Percentiles rank a stretch among this genome's conserved stretches.
phyloP scores from a whole-genome alignment of 192 early-diverging fungal species.

The Spizellomyces punctatus region DNA sequence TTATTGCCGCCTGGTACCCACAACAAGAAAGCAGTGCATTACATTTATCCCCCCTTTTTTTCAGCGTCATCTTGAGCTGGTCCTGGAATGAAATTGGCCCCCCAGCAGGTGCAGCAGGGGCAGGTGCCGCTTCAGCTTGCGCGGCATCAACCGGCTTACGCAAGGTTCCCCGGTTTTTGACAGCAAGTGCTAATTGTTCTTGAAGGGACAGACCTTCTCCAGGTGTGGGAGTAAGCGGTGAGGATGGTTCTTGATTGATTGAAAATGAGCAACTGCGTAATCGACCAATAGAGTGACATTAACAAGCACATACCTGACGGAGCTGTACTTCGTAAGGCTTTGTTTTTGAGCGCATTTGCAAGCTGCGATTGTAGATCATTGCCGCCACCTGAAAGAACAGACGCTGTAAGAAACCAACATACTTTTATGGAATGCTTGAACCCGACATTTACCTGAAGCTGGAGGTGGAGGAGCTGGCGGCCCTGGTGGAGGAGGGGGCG shows the following conservation, averaged over 20 bases:
- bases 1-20: neutral
- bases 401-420: neutral
- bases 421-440: no score
- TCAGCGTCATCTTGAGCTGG: constrained; percentile 28
- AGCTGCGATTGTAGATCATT: constrained; percentile 22
- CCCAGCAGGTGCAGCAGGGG: neutral
- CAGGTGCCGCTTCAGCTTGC: neutral
- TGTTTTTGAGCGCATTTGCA: constrained; percentile 6
- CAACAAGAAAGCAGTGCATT: neutral
- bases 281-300: neutral
- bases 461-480: constrained; percentile 1
- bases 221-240: neutral
- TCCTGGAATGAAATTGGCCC: constrained; percentile 21
- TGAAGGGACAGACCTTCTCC: constrained; percentile 17
- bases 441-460: neutral
- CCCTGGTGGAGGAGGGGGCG: constrained; percentile 27
- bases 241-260: no score
- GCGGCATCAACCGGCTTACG: constrained; percentile 16
- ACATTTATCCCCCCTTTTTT: constrained; percentile 10
- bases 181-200: constrained; percentile 11
- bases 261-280: no score
- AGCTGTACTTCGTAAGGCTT: neutral
- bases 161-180: constrained; percentile 18
- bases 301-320: neutral
- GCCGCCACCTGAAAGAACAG: neutral